Conservation (phyloP, 495 filamentous ascomycete species). For the Tetracladium setigerum region DNA sequence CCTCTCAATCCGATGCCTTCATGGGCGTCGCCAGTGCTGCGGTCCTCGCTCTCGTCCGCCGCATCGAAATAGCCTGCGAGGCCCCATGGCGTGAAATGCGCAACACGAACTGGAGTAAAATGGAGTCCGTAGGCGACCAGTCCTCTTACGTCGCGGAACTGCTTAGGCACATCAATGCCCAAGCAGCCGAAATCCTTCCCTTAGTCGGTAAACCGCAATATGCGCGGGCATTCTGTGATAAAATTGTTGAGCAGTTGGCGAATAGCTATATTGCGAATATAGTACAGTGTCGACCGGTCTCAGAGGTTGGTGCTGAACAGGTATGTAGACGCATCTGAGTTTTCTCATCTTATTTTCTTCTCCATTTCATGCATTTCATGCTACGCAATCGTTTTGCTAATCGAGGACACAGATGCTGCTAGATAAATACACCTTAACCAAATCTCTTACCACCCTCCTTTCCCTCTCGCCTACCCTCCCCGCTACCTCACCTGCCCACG, state of each 20-base stretch:
- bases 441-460: slow-evolving; percentile 63
- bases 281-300: slow-evolving; percentile 81
- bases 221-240: slow-evolving; percentile 88
- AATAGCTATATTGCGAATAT: slow-evolving; percentile 74
- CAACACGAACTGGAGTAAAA: slow-evolving; percentile 88
- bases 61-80: slow-evolving; percentile 75
- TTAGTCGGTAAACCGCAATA: slow-evolving; percentile 90
- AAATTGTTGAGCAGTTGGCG: slow-evolving; percentile 78
- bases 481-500: slow-evolving; percentile 39
- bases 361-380: neutral
- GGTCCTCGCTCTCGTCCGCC: slow-evolving; percentile 73
- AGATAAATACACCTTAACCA: slow-evolving; percentile 86
- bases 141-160: slow-evolving; percentile 86
- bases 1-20: slow-evolving; percentile 89
- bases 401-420: slow-evolving; percentile 61
- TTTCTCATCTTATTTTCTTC: neutral
- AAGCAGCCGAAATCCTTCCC: slow-evolving; percentile 62
- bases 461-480: slow-evolving; percentile 40
- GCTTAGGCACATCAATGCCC: slow-evolving; percentile 59
- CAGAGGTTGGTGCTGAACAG: slow-evolving; percentile 94
- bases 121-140: slow-evolving; percentile 93
- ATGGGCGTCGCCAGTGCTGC: slow-evolving; percentile 90
- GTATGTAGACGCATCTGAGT: slow-evolving; percentile 27
- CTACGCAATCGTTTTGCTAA: slow-evolving; percentile 10
- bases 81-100: slow-evolving; percentile 94